A percentile compares a stretch with the other conserved stretches of the same genome.
Conservation (phyloP, 768 basidiomycete species). For the Leccinum pellstonianum region DNA sequence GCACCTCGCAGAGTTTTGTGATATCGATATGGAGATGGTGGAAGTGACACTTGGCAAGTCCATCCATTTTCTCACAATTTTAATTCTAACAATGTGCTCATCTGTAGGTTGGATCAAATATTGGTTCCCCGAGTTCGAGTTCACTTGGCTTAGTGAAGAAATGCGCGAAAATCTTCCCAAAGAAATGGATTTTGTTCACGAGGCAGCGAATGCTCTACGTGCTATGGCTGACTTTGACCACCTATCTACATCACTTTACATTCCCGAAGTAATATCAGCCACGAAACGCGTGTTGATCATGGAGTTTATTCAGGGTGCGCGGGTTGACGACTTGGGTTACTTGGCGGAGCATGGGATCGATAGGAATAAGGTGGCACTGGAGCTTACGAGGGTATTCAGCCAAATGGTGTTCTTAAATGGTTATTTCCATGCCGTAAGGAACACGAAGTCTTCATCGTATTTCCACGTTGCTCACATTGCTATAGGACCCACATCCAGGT, state of each 20-base stretch:
- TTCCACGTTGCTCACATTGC: constrained; percentile 15
- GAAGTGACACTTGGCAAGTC: constrained; percentile 63
- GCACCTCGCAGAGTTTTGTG: constrained; percentile 86
- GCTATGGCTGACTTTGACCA: constrained; percentile 67
- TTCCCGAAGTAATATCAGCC: constrained; percentile 78
- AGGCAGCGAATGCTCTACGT: constrained; percentile 81
- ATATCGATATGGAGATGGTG: constrained; percentile 87
- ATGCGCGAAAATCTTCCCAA: constrained; percentile 90
- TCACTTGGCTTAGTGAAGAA: constrained; percentile 90
- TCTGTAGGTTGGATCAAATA: constrained; percentile 76
- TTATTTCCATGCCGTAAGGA: constrained; percentile 77
- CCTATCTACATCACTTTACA: constrained; percentile 78
- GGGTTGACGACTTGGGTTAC: constrained; percentile 86
- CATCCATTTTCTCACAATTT: neutral
- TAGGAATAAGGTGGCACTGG: constrained; percentile 89
- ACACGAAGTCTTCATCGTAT: neutral
- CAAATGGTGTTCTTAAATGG: constrained; percentile 97
- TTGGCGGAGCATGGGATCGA: constrained; percentile 82
- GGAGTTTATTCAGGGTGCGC: constrained; percentile 90
- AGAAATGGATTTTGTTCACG: constrained; percentile 93
- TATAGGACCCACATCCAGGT: constrained; percentile 87
- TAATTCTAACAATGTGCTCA: neutral
- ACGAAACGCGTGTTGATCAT: constrained; percentile 86
- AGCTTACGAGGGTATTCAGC: constrained; percentile 86
- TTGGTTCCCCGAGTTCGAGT: constrained; percentile 95